A percentile compares a stretch with the other conserved stretches of the same genome.
Evolutionary conservation across 225 moss, liverwort and hornwort genomes (phyloP).

Genomic region (Anthoceros angustus): DNA sequence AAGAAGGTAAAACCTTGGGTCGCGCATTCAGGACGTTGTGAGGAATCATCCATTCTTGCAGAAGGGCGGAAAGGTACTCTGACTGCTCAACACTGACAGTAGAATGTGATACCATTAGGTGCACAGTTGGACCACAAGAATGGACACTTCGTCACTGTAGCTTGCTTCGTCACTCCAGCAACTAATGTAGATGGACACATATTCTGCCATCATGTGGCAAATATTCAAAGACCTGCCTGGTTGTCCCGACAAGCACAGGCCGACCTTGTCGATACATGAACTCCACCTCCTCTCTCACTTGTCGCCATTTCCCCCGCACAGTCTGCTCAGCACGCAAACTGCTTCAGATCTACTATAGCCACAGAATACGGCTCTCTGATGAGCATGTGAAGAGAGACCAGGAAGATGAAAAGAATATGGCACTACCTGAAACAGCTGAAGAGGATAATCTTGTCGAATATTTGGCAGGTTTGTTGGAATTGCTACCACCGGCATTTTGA

Average conservation of each 20-base stretch:
- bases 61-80: conserved; percentile 76
- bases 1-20: conserved; percentile 32
- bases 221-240: conserved; percentile 21
- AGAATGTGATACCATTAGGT: background rate
- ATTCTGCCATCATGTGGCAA: no score
- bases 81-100: conserved; percentile 75
- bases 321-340: conserved; percentile 15
- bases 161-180: no score
- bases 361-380: no score
- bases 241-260: conserved; percentile 90
- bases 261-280: conserved; percentile 61
- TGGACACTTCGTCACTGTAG: no score
- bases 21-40: conserved; percentile 96
- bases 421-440: conserved; percentile 32
- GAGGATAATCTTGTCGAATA: conserved; percentile 54
- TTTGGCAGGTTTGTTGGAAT: conserved; percentile 91
- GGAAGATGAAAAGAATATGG: background rate
- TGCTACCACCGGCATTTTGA: conserved; percentile 93
- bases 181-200: no score
- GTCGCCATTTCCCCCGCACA: conserved; percentile 87
- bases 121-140: background rate
- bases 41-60: conserved; percentile 78
- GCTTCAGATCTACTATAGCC: background rate
- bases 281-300: conserved; percentile 80
- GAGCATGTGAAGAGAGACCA: background rate